Base-by-base conservation (phyloP, 108 stramenopile species). In the Bacterosira constricta region DNA sequence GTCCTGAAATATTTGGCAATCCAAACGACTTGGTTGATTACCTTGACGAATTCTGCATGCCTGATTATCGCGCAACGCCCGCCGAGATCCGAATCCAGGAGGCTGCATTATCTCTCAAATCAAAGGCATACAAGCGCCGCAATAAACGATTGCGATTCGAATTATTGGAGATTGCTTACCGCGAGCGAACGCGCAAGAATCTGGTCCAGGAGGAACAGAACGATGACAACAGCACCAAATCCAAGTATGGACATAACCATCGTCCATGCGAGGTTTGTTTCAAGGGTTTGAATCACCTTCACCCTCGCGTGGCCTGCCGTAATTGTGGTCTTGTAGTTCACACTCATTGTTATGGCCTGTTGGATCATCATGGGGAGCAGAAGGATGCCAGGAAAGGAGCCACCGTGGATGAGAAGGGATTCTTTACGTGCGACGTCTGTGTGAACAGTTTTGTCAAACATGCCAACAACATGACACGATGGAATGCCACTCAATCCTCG, bases 261-360 rank as follows among this genome's bases (percentile, higher is more conserved):
- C 59, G 76, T 35, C 47, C 47, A 36, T 77, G 76, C 49, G 76
- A 77, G 23, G 76, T 77, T 31, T 77, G 76, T 63, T 77, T 77
- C 36, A 8, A 55, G 36, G 69, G 69, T 29, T 27, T 63, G 6
- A 60, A 62, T 55, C 54, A 39, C 5, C 11, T 47, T 6, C 49
- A 64, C 23, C 69, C 63, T 47, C 60, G 76, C 10, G 76, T 77
- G 7, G 76, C 76, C 1, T 77, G 76, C 49, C 76, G 69, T 20
- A 56, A 56, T 11, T 77, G 76, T 26, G 69, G 76, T 31, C 63
- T 77, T 23, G 63, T 77, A 25, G 76, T 70, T 39, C 76, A 77
- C 36, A 77, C 76, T 1, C 10, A 70, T 2, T 77, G 76, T 58
- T 77, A 77, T 58, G 68, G 76, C 4, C 53, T 77, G 0, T 26